Evolutionary conservation across 2,329 filamentous ascomycete species (phyloP).

Genomic region (Acrocalymma vagum): DNA sequence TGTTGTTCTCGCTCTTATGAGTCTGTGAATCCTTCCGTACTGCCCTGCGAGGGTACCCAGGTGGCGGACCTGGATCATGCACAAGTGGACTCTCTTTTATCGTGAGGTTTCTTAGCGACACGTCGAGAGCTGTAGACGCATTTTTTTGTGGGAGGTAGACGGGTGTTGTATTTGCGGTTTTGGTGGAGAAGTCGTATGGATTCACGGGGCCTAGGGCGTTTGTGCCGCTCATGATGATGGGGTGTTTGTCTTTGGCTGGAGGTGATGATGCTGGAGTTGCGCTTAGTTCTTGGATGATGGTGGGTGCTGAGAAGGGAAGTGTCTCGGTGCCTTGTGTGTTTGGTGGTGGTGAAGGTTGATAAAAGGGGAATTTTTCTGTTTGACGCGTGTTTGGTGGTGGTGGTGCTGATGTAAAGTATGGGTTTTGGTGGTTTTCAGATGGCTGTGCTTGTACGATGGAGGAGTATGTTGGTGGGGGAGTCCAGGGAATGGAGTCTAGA

Average conservation of each 20-base stretch:
- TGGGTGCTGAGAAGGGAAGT: constrained; percentile 10
- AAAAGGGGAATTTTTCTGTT: too few species aligned
- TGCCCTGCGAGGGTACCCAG: constrained; percentile 4
- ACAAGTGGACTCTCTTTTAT: constrained; percentile 1
- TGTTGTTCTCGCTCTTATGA: too few species aligned
- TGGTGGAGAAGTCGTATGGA: constrained; percentile 18
- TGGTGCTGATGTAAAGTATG: too few species aligned
- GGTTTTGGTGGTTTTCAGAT: too few species aligned
- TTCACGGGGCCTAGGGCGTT: constrained; percentile 27
- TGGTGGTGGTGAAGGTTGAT: background rate
- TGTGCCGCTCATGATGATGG: constrained; percentile 22
- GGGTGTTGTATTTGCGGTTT: background rate
- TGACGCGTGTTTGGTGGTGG: too few species aligned
- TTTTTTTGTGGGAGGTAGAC: background rate
- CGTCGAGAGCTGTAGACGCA: constrained; percentile 9
- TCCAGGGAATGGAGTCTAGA: too few species aligned
- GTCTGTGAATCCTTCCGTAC: too few species aligned
- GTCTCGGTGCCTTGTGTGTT: constrained; percentile 9
- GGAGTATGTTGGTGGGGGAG: constrained; percentile 13
- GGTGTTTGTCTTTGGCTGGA: background rate
- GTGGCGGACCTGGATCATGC: constrained; percentile 11
- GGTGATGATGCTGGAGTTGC: background rate
- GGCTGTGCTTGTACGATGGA: too few species aligned
- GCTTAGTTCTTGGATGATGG: background rate
- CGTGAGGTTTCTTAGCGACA: constrained; percentile 16